phyloP scores from a whole-genome alignment of 2,329 filamentous ascomycete species.

The Fusarium torulosum region DNA sequence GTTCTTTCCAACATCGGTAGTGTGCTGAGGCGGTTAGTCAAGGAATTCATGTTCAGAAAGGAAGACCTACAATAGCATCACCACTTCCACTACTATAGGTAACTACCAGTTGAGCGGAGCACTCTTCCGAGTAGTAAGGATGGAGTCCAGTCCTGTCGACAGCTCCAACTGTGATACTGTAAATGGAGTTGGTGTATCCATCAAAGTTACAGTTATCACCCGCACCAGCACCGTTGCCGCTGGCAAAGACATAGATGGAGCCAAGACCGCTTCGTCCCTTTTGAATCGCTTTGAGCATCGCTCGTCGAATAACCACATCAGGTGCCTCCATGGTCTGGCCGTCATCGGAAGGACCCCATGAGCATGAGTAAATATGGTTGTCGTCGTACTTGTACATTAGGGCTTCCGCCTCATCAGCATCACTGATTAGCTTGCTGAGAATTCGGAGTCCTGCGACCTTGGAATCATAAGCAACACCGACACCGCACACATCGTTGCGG shows the following conservation, averaged over 20 bases:
- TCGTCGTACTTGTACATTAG: constrained; percentile 93
- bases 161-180: constrained; percentile 96
- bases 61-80: constrained; percentile 77
- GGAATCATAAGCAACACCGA: constrained; percentile 95
- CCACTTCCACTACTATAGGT: constrained; percentile 93
- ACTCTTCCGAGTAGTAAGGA: constrained; percentile 96
- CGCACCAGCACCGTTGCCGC: constrained; percentile 87
- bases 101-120: constrained; percentile 94
- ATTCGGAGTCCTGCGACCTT: constrained; percentile 94
- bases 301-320: constrained; percentile 85
- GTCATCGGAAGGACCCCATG: constrained; percentile 96
- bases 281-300: constrained; percentile 93
- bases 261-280: constrained; percentile 86
- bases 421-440: constrained; percentile 88
- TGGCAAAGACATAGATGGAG: constrained; percentile 94
- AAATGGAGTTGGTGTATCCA: constrained; percentile 99
- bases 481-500: constrained; percentile 91
- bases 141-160: constrained; percentile 89
- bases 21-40: constrained; percentile 68
- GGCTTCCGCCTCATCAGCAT: constrained; percentile 90
- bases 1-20: constrained; percentile 90
- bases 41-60: background rate
- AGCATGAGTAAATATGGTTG: constrained; percentile 98
- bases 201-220: constrained; percentile 99
- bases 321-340: constrained; percentile 94